Evolutionary conservation across 306 rosid species (phyloP).

Genomic region (Luffa aegyptiaca): DNA sequence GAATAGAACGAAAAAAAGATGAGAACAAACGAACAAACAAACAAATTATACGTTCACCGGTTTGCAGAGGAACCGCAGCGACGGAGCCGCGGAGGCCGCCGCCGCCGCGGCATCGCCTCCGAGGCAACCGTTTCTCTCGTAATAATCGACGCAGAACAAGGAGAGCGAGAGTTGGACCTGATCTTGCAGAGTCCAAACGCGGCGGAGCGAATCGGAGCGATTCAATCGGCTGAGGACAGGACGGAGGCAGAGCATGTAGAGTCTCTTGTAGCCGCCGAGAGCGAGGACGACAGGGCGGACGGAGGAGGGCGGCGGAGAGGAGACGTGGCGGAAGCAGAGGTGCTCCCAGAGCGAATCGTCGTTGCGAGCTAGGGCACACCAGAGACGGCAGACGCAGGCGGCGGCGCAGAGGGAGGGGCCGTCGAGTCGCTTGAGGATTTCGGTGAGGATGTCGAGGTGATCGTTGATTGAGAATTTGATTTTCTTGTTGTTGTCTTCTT

Average conservation of each 20-base stretch:
- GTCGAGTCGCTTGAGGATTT: constrained; percentile 79
- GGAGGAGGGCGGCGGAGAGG: constrained; percentile 37
- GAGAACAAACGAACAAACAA: constrained; percentile 5
- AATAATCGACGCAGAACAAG: constrained; percentile 60
- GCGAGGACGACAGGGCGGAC: constrained; percentile 53
- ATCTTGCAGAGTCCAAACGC: constrained; percentile 61
- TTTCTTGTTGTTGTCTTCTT: constrained; percentile 12
- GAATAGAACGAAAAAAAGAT: neutral
- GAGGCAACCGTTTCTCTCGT: constrained; percentile 22
- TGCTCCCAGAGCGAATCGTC: constrained; percentile 83
- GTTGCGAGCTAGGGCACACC: constrained; percentile 54
- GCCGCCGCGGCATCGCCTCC: constrained; percentile 24
- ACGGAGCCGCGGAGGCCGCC: constrained; percentile 23
- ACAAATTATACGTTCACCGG: constrained; percentile 36
- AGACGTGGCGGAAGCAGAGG: constrained; percentile 74
- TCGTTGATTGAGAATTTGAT: constrained; percentile 64
- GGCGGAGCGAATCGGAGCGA: constrained; percentile 36
- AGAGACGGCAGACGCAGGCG: constrained; percentile 80
- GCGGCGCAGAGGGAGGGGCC: constrained; percentile 79
- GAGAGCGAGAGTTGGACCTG: constrained; percentile 79
- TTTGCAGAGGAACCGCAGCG: constrained; percentile 46
- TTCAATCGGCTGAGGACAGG: constrained; percentile 82
- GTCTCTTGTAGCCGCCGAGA: constrained; percentile 82
- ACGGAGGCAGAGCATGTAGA: constrained; percentile 68
- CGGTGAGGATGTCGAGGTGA: constrained; percentile 74